Conservation (phyloP, 805 yeast species). For the Jamesozyma spencerorum region DNA sequence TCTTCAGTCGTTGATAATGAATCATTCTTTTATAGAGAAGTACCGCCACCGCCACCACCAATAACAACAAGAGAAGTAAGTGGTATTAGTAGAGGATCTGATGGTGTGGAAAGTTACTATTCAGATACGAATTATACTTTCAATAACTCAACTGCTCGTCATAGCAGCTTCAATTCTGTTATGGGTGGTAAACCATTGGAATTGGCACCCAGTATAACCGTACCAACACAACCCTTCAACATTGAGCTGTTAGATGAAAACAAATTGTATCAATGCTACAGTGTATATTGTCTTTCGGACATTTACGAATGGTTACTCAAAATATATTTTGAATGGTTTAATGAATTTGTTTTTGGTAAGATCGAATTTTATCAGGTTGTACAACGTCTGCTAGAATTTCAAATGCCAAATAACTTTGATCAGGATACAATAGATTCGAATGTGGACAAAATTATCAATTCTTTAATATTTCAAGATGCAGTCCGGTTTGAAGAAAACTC, state of each 20-base stretch:
- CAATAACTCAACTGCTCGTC: slow-evolving; percentile 25
- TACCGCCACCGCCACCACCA: slow-evolving; percentile 14
- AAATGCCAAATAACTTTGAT: slow-evolving; percentile 40
- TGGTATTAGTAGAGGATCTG: slow-evolving; percentile 21
- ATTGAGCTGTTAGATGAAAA: slow-evolving; percentile 39
- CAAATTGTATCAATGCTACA: slow-evolving; percentile 41
- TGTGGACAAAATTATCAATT: slow-evolving; percentile 39
- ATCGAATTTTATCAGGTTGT: slow-evolving; percentile 47
- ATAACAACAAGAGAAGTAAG: slow-evolving; percentile 15
- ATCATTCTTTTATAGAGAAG: slow-evolving; percentile 10
- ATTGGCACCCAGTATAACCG: slow-evolving; percentile 28
- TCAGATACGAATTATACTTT: slow-evolving; percentile 29
- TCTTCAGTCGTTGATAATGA: background rate
- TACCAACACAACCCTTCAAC: slow-evolving; percentile 51
- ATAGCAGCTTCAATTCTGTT: slow-evolving; percentile 27
- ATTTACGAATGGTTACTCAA: slow-evolving; percentile 47
- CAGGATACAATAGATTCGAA: slow-evolving; percentile 41
- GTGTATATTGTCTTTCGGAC: slow-evolving; percentile 39
- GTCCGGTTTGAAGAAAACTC: slow-evolving; percentile 31
- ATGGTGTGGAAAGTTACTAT: slow-evolving; percentile 26
- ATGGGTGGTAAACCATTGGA: slow-evolving; percentile 28
- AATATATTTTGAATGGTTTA: slow-evolving; percentile 44
- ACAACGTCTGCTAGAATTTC: slow-evolving; percentile 41
- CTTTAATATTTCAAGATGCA: slow-evolving; percentile 36
- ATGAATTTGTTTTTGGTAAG: slow-evolving; percentile 40